These are phyloP conservation scores for Starmerella floris DNA, from an alignment of 805 yeast species.

Conservation along the genomic window DNA sequence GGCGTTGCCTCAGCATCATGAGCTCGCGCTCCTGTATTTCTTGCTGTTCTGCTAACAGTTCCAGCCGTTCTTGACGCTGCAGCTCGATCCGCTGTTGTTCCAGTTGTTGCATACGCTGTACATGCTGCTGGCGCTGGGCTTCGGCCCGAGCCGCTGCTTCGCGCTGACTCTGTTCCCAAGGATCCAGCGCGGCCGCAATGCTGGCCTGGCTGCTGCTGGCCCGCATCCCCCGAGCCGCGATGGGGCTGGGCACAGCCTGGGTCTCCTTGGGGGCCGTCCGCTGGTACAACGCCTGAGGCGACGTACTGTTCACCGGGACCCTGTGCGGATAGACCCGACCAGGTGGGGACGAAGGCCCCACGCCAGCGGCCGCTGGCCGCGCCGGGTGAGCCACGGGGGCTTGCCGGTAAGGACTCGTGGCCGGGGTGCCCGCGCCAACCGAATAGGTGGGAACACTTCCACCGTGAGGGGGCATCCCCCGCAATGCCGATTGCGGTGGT, in stretches of 20 bases:
- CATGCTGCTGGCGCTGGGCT: slow-evolving; percentile 9
- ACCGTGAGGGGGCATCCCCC: no score
- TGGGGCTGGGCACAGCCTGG: slow-evolving; percentile 9
- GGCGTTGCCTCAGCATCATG: no score
- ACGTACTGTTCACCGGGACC: no score
- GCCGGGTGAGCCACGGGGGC: no score
- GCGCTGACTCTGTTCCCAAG: background rate
- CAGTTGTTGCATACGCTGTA: slow-evolving; percentile 5
- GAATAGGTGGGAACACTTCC: no score
- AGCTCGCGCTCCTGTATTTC: slow-evolving; percentile 1
- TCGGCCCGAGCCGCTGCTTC: slow-evolving; percentile 1
- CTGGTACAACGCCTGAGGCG: slow-evolving; percentile 3
- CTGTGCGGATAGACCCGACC: no score
- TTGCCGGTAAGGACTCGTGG: no score
- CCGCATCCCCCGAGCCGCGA: slow-evolving; percentile 8
- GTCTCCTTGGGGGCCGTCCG: slow-evolving; percentile 2
- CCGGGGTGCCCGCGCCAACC: no score
- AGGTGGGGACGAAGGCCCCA: no score
- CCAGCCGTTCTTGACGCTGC: slow-evolving; percentile 1
- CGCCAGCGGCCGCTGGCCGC: no score
- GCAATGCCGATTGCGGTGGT: no score
- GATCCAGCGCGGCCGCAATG: background rate
- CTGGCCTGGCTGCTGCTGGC: slow-evolving; percentile 7
- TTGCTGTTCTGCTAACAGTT: slow-evolving; percentile 1
- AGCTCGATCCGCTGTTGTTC: slow-evolving; percentile 10